Base-by-base conservation (phyloP, 1,284 basidiomycete species). In the Ceratobasidium papillatum region DNA sequence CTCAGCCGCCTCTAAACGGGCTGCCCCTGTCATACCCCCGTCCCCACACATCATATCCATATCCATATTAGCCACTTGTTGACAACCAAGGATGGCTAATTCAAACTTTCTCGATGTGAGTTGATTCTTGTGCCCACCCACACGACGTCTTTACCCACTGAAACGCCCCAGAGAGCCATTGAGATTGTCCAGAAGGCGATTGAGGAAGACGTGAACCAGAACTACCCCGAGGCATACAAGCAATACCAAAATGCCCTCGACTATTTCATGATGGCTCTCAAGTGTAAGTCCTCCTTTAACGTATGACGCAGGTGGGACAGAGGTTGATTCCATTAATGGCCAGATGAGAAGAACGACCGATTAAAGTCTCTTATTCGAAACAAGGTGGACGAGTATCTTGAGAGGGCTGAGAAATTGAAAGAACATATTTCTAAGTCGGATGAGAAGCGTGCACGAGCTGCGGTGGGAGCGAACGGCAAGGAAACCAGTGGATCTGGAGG, bases 341-440 rank as follows among this genome's bases (percentile, higher is more conserved):
- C 81, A 97, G 95, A 96, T 82, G 96, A 98, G 86, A 97, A 95
- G 89, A 99, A 99, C 82, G 94, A 96, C 76, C 95, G 94, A 83
- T 91, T 96, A 65, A 97, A 96, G 82, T 83, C 88, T 62, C 85
- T 99, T 78, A 98, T 99, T 81, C 90, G 92, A 69, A 85, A 87
- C 71, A 99, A 99, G 87, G 92, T 98, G 79, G 90, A 87, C 68
- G 96, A 99, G 81, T 99, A 99, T 83, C 89, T 99, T 52, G 88
- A 89, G 75, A 91, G 97, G 22, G 97, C 97, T 0, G 97, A 99
- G 82, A 94, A 90, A 77, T 86, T 99, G 78, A 99, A 99, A 83
- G 89, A 92, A 77, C 93, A 96, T 81, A 85, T 96, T 43, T 83
- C 86, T 61, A 84, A 87, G 74, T 80, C 82, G 30, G 85, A 86